Conservation (phyloP, 805 yeast genomes). For the Torulaspora maleeae region DNA sequence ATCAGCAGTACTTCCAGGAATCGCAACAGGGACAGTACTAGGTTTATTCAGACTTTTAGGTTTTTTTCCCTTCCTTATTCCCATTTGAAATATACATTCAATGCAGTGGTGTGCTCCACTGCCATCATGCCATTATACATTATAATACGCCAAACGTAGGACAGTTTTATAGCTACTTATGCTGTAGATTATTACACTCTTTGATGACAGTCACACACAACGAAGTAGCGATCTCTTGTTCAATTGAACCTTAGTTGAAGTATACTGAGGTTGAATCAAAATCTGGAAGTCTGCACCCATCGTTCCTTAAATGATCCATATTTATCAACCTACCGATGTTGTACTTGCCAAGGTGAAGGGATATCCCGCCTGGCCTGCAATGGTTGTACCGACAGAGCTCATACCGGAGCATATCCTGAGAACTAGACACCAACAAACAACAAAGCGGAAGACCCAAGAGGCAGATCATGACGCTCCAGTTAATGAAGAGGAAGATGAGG, state of each 20-base stretch:
- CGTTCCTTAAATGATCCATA: conserved; percentile 1
- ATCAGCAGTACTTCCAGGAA: conserved; percentile 59
- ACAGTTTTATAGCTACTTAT: background rate
- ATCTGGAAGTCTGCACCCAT: background rate
- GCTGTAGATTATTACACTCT: conserved; percentile 3
- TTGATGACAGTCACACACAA: conserved; percentile 5
- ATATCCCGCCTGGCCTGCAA: conserved; percentile 88
- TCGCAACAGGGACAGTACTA: conserved; percentile 54
- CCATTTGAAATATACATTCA: background rate
- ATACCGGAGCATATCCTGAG: conserved; percentile 54
- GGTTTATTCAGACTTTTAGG: background rate
- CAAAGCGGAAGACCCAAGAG: conserved; percentile 10
- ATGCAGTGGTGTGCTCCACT: background rate
- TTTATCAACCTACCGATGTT: conserved; percentile 45
- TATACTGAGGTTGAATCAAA: background rate
- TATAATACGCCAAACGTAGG: background rate
- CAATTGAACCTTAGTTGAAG: background rate
- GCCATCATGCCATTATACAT: conserved; percentile 1
- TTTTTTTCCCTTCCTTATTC: background rate
- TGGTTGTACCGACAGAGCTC: conserved; percentile 57
- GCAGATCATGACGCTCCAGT: background rate
- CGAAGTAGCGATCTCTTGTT: background rate
- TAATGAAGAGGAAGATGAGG: conserved; percentile 11
- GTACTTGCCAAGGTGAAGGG: conserved; percentile 82
- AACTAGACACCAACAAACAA: conserved; percentile 15